Conservation (phyloP, 345 rosid species). For the Orychophragmus violaceus region DNA sequence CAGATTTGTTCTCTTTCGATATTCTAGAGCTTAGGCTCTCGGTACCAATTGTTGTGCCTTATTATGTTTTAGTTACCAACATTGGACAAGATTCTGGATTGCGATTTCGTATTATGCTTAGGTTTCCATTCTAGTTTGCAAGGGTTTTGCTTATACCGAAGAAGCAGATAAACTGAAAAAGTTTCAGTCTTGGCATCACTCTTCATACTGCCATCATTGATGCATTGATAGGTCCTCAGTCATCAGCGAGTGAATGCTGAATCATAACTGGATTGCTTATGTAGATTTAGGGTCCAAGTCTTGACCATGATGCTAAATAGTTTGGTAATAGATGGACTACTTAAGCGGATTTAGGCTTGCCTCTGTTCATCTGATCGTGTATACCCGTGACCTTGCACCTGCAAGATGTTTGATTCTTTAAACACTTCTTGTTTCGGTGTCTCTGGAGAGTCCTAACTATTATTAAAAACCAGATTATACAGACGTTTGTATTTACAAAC, state of each 20-base stretch:
- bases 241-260: no score
- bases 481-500: neutral
- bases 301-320: neutral
- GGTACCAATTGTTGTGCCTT: neutral
- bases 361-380: neutral
- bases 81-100: no score
- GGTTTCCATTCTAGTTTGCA: neutral
- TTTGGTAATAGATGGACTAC: neutral
- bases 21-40: neutral
- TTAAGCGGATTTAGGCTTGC: neutral
- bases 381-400: neutral
- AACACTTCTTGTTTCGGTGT: neutral
- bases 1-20: neutral
- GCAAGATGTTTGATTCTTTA: neutral
- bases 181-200: neutral
- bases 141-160: neutral
- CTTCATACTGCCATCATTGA: no score
- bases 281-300: neutral
- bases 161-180: neutral
- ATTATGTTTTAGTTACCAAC: no score
- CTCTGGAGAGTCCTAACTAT: neutral
- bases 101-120: neutral
- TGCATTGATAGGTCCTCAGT: no score
- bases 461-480: neutral
- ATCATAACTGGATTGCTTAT: neutral